Evolutionary conservation across 2,329 filamentous ascomycete genomes (phyloP).

Genomic region (Xylariaceae sp.): DNA sequence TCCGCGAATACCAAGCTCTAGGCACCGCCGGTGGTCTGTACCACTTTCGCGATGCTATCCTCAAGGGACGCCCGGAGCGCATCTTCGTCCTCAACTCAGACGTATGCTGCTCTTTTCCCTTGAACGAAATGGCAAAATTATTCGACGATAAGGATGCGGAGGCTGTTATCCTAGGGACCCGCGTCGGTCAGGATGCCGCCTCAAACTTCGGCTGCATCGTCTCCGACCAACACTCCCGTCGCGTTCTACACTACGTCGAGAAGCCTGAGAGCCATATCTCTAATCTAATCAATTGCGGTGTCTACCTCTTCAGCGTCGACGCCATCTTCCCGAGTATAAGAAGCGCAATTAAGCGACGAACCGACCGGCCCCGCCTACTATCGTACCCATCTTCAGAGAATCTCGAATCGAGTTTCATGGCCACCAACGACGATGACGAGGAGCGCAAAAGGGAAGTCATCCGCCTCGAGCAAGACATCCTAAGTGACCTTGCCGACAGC

Average conservation of each 20-base stretch:
- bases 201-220: slow-evolving; percentile 98
- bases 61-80: slow-evolving; percentile 89
- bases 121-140: slow-evolving; percentile 90
- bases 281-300: slow-evolving; percentile 98
- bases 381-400: slow-evolving; percentile 97
- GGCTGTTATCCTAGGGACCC: slow-evolving; percentile 90
- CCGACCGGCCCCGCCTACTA: slow-evolving; percentile 81
- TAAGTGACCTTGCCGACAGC: slow-evolving; percentile 91
- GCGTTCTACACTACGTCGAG: slow-evolving; percentile 97
- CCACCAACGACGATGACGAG: slow-evolving; percentile 57
- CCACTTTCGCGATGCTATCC: slow-evolving; percentile 97
- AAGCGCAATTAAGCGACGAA: slow-evolving; percentile 89
- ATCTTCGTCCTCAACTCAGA: slow-evolving; percentile 98
- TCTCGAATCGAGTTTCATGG: slow-evolving; percentile 61
- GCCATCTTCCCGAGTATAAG: slow-evolving; percentile 95
- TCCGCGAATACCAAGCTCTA: slow-evolving; percentile 93
- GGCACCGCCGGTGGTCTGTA: slow-evolving; percentile 95
- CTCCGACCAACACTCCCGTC: slow-evolving; percentile 85
- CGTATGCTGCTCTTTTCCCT: slow-evolving; percentile 96
- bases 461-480: slow-evolving; percentile 92
- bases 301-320: slow-evolving; percentile 94
- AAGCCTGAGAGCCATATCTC: slow-evolving; percentile 97
- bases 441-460: slow-evolving; percentile 77
- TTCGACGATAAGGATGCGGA: slow-evolving; percentile 95
- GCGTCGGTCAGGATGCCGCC: slow-evolving; percentile 84